Evolutionary conservation across 177 flowering plant species (phyloP), one percentile per base, ranked within the genome.

Genomic region (Tripterygium wilfordii): DNA sequence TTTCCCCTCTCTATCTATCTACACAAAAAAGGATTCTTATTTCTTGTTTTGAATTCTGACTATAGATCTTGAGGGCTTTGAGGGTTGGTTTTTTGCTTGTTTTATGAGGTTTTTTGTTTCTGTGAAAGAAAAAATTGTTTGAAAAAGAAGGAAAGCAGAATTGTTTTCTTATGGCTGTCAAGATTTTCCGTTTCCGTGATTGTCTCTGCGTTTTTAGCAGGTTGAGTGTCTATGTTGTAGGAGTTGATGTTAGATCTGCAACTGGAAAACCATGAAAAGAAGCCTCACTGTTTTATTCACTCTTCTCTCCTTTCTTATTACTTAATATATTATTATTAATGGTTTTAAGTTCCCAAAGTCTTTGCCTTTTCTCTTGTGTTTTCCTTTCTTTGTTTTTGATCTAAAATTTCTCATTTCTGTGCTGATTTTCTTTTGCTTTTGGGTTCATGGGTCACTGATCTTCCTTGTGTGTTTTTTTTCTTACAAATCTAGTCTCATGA

Each of bases 191-290:
- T 74, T 81, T 78, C 62, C 14, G 70, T 78, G 81, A 71, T 45
- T 78, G 71, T 69, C 62, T 72, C 57, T 48, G 70, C 58, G 73
- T 67, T 73, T 74, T 53, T 67, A 66, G 82, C 59, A 59, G 68
- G 42, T 51, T 60, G 56, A 54, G 58, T 56, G 57, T 43, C 22
- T 49, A n/a, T 17, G 37, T 60, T 40, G 58, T 60, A 63, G 28
- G 48, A 25, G 18, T 52, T 44, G 52, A 22, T 70, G 63, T 49
- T 63, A 70, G 76, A 73, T 79, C 79, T 75, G 78, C 70, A 58
- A 54, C 72, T 51, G 74, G 65, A 68, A 64, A 49, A 55, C 26
- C 52, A 40, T 45, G 19, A 56, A 67, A 61, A 52, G 60, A 47
- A 60, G 53, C 20, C 19, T 60, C 40, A 52, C 61, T 57, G 49